These are phyloP conservation scores for Diaporthe batatas DNA, from an alignment of 2,329 filamentous ascomycete genomes.

Conservation along the genomic window DNA sequence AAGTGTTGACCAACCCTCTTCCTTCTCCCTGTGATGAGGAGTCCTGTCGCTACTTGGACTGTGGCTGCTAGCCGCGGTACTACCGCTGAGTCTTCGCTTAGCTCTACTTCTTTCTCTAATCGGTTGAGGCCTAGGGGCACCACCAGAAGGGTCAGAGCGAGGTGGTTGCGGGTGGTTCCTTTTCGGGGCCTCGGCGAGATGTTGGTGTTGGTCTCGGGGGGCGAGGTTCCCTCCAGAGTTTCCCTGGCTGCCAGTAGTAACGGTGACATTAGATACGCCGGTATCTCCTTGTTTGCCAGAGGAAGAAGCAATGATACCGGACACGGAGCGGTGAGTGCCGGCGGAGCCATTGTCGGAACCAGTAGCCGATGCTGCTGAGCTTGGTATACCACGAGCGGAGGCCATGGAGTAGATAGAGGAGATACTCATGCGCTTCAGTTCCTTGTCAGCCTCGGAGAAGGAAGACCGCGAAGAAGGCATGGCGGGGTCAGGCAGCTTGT, in stretches of 20 bases:
- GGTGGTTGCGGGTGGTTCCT: conserved; percentile 53
- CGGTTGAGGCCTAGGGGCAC: conserved; percentile 55
- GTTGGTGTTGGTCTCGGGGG: conserved; percentile 57
- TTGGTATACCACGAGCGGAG: conserved; percentile 68
- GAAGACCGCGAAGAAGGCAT: conserved; percentile 60
- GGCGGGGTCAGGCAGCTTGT: conserved; percentile 63
- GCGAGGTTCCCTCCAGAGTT: conserved; percentile 60
- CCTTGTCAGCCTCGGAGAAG: conserved; percentile 62
- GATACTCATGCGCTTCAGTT: conserved; percentile 77
- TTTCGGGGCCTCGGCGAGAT: conserved; percentile 62
- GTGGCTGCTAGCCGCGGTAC: conserved; percentile 84
- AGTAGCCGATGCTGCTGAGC: conserved; percentile 65
- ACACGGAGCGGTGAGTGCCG: conserved; percentile 57
- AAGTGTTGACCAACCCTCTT: conserved; percentile 58
- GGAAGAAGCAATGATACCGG: conserved; percentile 61
- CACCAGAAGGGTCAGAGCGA: conserved; percentile 45
- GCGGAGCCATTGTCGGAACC: conserved; percentile 62
- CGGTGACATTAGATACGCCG: conserved; percentile 64
- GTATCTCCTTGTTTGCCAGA: conserved; percentile 64
- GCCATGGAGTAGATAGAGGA: conserved; percentile 80
- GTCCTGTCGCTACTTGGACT: conserved; percentile 81
- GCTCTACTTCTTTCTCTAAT: conserved; percentile 72
- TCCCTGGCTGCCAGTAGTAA: conserved; percentile 64
- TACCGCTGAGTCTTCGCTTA: conserved; percentile 83
- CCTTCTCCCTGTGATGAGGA: conserved; percentile 69